Conservation (phyloP, 2,329 filamentous ascomycete species). For the Colletotrichum sp. region DNA sequence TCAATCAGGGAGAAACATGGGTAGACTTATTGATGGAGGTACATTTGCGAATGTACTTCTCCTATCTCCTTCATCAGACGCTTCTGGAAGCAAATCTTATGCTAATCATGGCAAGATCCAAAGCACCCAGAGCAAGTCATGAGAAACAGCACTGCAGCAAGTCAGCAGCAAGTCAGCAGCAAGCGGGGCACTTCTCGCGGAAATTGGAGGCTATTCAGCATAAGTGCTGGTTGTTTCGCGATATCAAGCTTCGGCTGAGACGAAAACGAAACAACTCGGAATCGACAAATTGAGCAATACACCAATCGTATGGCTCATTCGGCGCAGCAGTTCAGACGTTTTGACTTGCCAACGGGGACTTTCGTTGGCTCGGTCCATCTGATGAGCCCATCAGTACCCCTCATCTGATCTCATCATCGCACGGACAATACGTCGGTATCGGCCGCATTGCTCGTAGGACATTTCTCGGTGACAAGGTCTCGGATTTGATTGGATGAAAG, state of each 20-base stretch:
- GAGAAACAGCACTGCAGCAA: background rate
- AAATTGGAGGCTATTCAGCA: background rate
- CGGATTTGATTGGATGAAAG: background rate
- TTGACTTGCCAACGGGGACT: background rate
- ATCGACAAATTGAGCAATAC: background rate
- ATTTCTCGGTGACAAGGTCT: background rate
- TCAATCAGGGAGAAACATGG: background rate
- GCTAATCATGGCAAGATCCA: background rate
- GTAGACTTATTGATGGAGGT: background rate
- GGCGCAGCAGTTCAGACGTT: background rate
- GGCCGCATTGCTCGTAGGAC: background rate
- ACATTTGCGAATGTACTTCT: background rate
- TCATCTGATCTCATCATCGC: background rate
- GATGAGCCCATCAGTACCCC: background rate
- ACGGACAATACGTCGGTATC: background rate
- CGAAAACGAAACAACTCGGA: background rate
- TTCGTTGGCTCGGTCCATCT: background rate
- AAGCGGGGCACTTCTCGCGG: background rate
- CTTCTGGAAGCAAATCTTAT: background rate
- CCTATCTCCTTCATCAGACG: rapidly evolving
- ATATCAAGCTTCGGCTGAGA: slow-evolving; percentile 2
- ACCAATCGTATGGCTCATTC: background rate
- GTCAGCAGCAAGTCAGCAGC: background rate
- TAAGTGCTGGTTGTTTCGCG: background rate
- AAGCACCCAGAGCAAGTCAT: background rate